Evolutionary conservation across 192 early-diverging fungal species (phyloP).

Genomic region (Polychytrium aggregatum): DNA sequence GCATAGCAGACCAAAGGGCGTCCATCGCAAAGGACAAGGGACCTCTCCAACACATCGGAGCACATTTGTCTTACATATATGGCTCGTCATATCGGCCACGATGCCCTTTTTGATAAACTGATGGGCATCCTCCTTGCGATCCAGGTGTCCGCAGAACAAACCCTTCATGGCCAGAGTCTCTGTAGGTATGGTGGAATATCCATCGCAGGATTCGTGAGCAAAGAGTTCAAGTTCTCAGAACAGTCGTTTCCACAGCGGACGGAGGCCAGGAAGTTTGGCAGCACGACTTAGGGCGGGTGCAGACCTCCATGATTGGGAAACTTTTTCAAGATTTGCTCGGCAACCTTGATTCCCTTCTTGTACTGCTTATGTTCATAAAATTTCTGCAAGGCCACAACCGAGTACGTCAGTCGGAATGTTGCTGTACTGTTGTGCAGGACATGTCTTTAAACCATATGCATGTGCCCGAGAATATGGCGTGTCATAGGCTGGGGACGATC

Average conservation of each 20-base stretch:
- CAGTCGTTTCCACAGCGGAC: background rate
- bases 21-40: no score
- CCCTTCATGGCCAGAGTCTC: slow-evolving; percentile 95
- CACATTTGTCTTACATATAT: slow-evolving; percentile 81
- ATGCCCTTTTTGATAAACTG: slow-evolving; percentile 78
- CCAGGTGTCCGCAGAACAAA: slow-evolving; percentile 78
- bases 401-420: background rate
- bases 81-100: slow-evolving; percentile 64
- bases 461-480: background rate
- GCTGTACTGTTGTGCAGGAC: background rate
- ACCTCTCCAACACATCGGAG: no score
- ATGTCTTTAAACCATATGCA: background rate
- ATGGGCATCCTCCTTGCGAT: slow-evolving; percentile 85
- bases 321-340: slow-evolving; percentile 90
- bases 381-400: slow-evolving; percentile 47
- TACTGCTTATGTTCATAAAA: slow-evolving; percentile 90
- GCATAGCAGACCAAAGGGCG: no score
- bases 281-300: background rate
- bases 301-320: slow-evolving; percentile 82
- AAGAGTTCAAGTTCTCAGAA: no score
- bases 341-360: slow-evolving; percentile 83
- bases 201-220: background rate
- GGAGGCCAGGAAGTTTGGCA: background rate
- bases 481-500: background rate
- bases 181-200: slow-evolving; percentile 4